Conservation (phyloP, 176 grass and related monocot species). For the Zoysia pacifica region DNA sequence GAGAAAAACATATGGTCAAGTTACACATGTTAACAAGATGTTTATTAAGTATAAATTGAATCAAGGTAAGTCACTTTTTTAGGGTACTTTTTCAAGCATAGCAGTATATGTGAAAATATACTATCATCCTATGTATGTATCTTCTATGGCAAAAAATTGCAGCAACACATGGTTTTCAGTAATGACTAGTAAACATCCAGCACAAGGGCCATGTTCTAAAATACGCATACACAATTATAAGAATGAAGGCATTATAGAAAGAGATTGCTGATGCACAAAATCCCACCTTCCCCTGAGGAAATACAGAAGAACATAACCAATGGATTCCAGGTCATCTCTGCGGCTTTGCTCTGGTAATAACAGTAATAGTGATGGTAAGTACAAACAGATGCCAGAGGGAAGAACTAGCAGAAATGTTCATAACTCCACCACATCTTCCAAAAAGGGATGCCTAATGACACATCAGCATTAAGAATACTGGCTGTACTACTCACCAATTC, state of each 20-base stretch:
- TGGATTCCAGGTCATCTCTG: slow-evolving; percentile 84
- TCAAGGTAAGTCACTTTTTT: slow-evolving; percentile 17
- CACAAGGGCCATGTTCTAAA: neutral
- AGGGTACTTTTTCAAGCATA: neutral
- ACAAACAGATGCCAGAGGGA: neutral
- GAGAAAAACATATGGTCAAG: slow-evolving; percentile 24
- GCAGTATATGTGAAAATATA: neutral
- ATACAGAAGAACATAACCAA: slow-evolving; percentile 88
- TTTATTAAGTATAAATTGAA: neutral
- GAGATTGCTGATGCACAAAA: slow-evolving; percentile 21
- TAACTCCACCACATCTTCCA: slow-evolving; percentile 2
- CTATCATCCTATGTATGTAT: neutral
- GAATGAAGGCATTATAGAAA: neutral
- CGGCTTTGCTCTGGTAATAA: slow-evolving; percentile 73
- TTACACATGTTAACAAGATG: neutral
- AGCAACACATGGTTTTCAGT: slow-evolving; percentile 23
- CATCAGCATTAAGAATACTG: slow-evolving; percentile 2
- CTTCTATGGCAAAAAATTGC: neutral
- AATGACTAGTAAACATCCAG: slow-evolving; percentile 18
- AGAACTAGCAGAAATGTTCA: neutral
- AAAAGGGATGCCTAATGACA: neutral
- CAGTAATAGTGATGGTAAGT: slow-evolving; percentile 29
- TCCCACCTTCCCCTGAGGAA: slow-evolving; percentile 82
- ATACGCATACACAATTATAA: neutral
- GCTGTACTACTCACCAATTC: slow-evolving; percentile 53